These are phyloP conservation scores for peach (Prunus persica) DNA, from an alignment of 306 rosid genomes.

Conservation along the genomic window DNA sequence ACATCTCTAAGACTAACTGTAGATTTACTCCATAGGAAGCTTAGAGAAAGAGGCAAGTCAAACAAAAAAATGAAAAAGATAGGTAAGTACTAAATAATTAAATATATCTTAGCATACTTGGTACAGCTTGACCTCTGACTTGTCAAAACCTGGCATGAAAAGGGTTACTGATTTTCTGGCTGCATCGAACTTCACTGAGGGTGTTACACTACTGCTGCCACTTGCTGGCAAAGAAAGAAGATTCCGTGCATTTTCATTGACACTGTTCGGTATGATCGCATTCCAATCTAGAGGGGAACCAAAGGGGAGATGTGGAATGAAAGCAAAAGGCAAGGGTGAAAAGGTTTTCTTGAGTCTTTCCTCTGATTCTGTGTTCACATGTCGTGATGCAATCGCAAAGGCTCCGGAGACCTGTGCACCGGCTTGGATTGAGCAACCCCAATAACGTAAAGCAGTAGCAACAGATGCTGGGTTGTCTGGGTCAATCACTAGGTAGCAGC, in stretches of 20 bases:
- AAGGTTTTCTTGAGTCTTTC: constrained; percentile 44
- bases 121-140: constrained; percentile 89
- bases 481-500: constrained; percentile 80
- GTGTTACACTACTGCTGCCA: constrained; percentile 26
- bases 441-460: constrained; percentile 73
- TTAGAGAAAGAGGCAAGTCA: background rate
- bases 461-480: constrained; percentile 61
- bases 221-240: constrained; percentile 49
- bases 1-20: background rate
- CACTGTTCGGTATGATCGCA: constrained; percentile 36
- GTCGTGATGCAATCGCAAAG: constrained; percentile 46
- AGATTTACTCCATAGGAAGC: background rate
- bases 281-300: constrained; percentile 53
- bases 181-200: constrained; percentile 65
- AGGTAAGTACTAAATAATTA: background rate
- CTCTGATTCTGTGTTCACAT: constrained; percentile 36
- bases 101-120: constrained; percentile 49
- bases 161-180: constrained; percentile 65
- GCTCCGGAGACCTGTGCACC: constrained; percentile 85
- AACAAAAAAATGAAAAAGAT: background rate
- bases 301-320: constrained; percentile 48
- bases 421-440: constrained; percentile 96
- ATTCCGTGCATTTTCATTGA: constrained; percentile 46
- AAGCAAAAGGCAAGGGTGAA: constrained; percentile 70
- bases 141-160: constrained; percentile 91